A percentile compares a stretch with the other conserved stretches of the same genome.
phyloP scores from a whole-genome alignment of 176 grass and related monocot species.

The Rhynchospora breviuscula region DNA sequence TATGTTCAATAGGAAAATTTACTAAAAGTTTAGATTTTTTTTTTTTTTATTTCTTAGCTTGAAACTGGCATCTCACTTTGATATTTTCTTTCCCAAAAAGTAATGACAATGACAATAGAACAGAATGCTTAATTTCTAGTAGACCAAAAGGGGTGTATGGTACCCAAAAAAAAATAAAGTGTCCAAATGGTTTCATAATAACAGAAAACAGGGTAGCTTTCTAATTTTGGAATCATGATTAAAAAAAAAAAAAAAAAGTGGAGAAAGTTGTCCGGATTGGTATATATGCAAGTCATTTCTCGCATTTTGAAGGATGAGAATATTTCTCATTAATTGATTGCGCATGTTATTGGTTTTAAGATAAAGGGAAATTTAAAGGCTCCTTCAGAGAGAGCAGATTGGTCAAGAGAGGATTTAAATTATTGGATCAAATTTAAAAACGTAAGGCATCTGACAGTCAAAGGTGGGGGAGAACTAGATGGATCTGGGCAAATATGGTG shows the following conservation, averaged over 20 bases:
- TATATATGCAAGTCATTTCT: background rate
- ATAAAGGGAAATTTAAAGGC: conserved; percentile 63
- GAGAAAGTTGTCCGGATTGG: background rate
- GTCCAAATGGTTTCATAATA: background rate
- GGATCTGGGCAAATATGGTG: conserved; percentile 73
- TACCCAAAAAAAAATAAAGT: background rate
- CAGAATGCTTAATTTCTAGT: background rate
- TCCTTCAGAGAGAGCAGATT: conserved; percentile 44
- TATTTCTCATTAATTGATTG: background rate
- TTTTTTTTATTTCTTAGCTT: no score
- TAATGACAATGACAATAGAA: background rate
- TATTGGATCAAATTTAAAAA: conserved; percentile 59
- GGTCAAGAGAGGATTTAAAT: conserved; percentile 7
- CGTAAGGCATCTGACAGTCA: conserved; percentile 32
- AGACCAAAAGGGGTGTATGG: background rate
- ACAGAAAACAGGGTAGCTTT: no score
- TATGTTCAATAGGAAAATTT: background rate
- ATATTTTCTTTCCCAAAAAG: no score
- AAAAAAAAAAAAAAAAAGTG: background rate
- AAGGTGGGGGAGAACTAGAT: conserved; percentile 51
- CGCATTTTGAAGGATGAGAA: background rate
- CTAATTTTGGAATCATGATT: no score
- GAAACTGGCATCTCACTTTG: no score
- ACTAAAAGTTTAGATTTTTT: no score
- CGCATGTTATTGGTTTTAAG: conserved; percentile 18